A percentile compares a stretch with the other conserved stretches of the same genome.
phyloP scores from a whole-genome alignment of 1,284 basidiomycete genomes.

The Cystobasidium pallidum region DNA sequence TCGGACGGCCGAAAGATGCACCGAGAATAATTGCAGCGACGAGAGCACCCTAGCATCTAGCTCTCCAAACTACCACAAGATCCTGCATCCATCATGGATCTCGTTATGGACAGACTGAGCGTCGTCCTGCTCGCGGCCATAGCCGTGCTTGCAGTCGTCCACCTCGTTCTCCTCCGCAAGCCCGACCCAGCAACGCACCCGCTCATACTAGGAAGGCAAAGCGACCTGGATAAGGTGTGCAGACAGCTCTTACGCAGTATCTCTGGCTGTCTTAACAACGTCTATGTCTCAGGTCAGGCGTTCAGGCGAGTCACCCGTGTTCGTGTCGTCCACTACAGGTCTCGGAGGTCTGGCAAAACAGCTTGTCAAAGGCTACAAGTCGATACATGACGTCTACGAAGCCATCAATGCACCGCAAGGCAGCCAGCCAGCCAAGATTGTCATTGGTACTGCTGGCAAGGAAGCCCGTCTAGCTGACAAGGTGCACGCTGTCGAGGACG shows the following conservation, averaged over 20 bases:
- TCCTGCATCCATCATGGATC: constrained; percentile 11
- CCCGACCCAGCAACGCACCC: constrained; percentile 39
- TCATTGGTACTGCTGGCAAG: constrained; percentile 17
- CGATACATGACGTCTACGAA: constrained; percentile 27
- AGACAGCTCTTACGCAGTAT: no score
- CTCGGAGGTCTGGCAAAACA: constrained; percentile 41
- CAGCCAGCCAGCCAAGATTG: constrained; percentile 12
- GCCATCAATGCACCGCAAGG: constrained; percentile 3
- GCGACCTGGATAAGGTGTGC: constrained; percentile 36
- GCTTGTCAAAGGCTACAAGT: constrained; percentile 17
- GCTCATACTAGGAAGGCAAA: constrained; percentile 39
- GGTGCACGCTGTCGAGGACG: constrained; percentile 17
- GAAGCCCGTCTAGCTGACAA: constrained; percentile 19
- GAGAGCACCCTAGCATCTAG: no score
- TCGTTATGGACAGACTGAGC: constrained; percentile 37
- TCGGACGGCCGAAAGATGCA: constrained; percentile 11
- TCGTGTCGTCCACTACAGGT: constrained; percentile 34
- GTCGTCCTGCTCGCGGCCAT: constrained; percentile 32
- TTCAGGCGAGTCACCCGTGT: constrained; percentile 32
- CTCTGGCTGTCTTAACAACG: background rate
- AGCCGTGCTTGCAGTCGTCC: constrained; percentile 24
- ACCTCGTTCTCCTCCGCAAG: constrained; percentile 41
- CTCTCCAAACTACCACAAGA: background rate
- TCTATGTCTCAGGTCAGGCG: constrained; percentile 28
- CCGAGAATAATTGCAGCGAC: background rate